Percentiles rank a stretch among this genome's conserved stretches.
Conservation (phyloP, 805 yeast genomes). For the Wickerhamomyces tratensis region DNA sequence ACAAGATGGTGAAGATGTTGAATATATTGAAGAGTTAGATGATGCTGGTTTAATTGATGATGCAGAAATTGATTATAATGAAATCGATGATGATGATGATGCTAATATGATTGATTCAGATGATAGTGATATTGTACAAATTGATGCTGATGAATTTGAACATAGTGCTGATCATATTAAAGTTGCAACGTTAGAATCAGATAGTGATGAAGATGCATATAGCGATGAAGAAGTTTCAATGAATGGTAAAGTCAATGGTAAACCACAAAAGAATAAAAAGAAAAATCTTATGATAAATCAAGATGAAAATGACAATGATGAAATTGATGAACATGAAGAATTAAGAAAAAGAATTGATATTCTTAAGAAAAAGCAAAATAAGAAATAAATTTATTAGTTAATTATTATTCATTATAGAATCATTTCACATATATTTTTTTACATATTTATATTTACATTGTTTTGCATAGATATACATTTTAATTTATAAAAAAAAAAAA, state of each 20-base stretch:
- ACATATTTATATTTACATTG: too few species aligned
- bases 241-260: constrained; percentile 4
- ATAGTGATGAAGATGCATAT: constrained; percentile 21
- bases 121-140: constrained; percentile 23
- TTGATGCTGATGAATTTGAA: constrained; percentile 22
- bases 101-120: constrained; percentile 22
- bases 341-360: constrained; percentile 13
- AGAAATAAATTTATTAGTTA: constrained; percentile 1
- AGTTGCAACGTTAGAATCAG: constrained; percentile 4
- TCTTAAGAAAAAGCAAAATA: constrained; percentile 12
- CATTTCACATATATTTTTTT: too few species aligned
- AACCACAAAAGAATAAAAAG: neutral
- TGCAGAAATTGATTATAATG: constrained; percentile 30
- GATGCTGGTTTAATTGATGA: constrained; percentile 36
- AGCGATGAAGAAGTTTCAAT: constrained; percentile 30
- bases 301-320: constrained; percentile 3
- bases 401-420: too few species aligned
- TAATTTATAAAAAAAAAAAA: too few species aligned
- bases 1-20: constrained; percentile 44
- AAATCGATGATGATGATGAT: constrained; percentile 20
- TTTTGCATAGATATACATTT: too few species aligned
- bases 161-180: constrained; percentile 22
- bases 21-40: constrained; percentile 58
- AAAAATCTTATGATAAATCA: constrained; percentile 1
- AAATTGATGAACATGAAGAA: constrained; percentile 15